Evolutionary conservation across 192 early-diverging fungal species (phyloP).

Genomic region (Gaertneriomyces semiglobifer): DNA sequence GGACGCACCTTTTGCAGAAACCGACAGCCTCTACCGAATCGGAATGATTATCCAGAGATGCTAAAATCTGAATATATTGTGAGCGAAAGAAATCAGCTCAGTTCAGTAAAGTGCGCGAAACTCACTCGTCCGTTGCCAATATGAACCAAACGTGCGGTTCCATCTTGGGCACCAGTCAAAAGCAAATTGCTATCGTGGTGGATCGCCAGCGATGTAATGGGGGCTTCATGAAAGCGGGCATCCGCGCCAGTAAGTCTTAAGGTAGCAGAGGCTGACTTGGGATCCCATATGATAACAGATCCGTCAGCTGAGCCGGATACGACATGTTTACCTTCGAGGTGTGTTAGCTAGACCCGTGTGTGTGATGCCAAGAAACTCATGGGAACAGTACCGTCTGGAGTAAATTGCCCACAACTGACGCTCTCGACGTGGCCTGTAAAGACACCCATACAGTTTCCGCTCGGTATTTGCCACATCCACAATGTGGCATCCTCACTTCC

Average conservation of each 20-base stretch:
- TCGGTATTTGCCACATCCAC: conserved; percentile 97
- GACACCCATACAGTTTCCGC: conserved; percentile 87
- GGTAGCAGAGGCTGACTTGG: conserved; percentile 72
- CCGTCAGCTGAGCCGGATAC: conserved; percentile 83
- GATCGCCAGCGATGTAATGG: conserved; percentile 72
- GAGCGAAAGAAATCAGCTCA: background rate
- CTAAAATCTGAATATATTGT: conserved; percentile 57
- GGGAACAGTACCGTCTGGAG: conserved; percentile 67
- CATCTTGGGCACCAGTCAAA: conserved; percentile 78
- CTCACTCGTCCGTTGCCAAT: conserved; percentile 65
- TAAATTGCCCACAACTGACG: conserved; percentile 85
- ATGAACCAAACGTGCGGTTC: conserved; percentile 74
- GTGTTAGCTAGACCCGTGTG: conserved; percentile 9
- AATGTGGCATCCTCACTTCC: conserved; percentile 82
- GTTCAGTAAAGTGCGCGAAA: background rate
- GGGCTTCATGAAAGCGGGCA: conserved; percentile 78
- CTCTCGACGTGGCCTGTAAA: conserved; percentile 84
- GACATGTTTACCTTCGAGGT: conserved; percentile 56
- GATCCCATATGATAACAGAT: conserved; percentile 86
- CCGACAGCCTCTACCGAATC: conserved; percentile 86
- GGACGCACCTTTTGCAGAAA: conserved; percentile 56
- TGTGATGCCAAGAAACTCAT: background rate
- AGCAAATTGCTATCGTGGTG: conserved; percentile 72
- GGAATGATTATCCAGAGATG: conserved; percentile 73
- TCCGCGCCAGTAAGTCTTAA: conserved; percentile 66